phyloP scores from a whole-genome alignment of 306 rosid genomes.

The Ormosia emarginata region DNA sequence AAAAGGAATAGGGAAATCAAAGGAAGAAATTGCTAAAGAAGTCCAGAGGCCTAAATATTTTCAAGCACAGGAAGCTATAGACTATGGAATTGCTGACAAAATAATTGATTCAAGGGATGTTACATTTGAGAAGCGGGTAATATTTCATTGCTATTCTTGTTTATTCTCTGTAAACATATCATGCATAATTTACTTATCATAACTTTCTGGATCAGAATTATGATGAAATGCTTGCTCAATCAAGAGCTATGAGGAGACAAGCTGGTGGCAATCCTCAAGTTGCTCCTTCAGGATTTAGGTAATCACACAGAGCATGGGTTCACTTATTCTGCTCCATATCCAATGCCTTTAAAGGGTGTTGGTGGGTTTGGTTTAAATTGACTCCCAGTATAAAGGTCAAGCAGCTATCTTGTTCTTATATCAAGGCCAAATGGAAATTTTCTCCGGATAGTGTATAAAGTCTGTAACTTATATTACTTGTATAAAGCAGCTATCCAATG shows the following conservation, averaged over 20 bases:
- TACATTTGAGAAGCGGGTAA: conserved; percentile 74
- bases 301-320: conserved; percentile 14
- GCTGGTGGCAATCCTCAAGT: conserved; percentile 63
- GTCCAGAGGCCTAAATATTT: conserved; percentile 62
- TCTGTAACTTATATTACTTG: not conserved
- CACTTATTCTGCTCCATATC: not conserved
- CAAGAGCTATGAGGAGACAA: conserved; percentile 64
- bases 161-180: not conserved
- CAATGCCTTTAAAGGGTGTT: conserved; percentile 19
- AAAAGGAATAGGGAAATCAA: conserved; percentile 73
- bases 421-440: conserved; percentile 11
- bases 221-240: conserved; percentile 70
- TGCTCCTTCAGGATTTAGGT: conserved; percentile 80
- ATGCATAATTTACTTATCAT: conserved; percentile 3
- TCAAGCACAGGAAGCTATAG: conserved; percentile 75
- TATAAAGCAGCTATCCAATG: too few species aligned
- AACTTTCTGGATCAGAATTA: conserved; percentile 52
- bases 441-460: not conserved
- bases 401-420: conserved; percentile 8
- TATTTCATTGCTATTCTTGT: not conserved
- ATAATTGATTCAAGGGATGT: conserved; percentile 41
- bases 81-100: conserved; percentile 83
- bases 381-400: not conserved
- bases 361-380: conserved; percentile 19
- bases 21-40: conserved; percentile 75